Conservation (phyloP, 768 basidiomycete genomes). For the Rhizopogon vesiculosus region DNA sequence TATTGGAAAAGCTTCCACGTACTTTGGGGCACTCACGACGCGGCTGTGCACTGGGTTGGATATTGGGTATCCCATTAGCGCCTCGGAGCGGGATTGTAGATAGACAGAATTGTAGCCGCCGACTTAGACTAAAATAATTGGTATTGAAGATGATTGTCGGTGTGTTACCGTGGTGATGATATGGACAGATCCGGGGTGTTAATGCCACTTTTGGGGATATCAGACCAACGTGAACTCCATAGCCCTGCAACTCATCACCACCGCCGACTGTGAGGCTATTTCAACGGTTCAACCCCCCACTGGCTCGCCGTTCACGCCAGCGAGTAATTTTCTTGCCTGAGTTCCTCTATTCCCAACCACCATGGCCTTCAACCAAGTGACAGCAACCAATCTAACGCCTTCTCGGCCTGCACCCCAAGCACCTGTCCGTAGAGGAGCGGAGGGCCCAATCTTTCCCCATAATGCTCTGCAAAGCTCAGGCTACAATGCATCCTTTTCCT, state of each 20-base stretch:
- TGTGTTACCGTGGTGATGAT: conserved; percentile 26
- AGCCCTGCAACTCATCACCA: not conserved
- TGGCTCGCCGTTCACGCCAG: conserved; percentile 5
- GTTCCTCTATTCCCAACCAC: conserved; percentile 14
- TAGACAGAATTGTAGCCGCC: not conserved
- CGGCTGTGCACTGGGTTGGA: not conserved
- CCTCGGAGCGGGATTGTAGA: not conserved
- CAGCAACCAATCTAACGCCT: conserved; percentile 63
- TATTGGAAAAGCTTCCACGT: too few relatives aligned
- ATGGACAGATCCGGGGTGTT: conserved; percentile 25
- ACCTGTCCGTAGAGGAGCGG: conserved; percentile 45
- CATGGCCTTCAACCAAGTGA: conserved; percentile 48
- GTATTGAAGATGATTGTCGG: not conserved
- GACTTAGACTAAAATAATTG: conserved; percentile 1
- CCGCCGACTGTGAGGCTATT: not conserved
- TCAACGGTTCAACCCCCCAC: too few relatives aligned
- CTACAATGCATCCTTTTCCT: conserved; percentile 56
- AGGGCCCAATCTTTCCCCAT: conserved; percentile 26
- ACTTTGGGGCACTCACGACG: not conserved
- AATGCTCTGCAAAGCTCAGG: conserved; percentile 47
- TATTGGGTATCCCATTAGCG: not conserved
- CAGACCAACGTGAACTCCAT: not conserved
- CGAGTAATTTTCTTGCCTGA: conserved; percentile 7
- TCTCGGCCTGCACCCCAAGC: conserved; percentile 75
- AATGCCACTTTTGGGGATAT: conserved; percentile 5